Base-by-base conservation (phyloP, 345 rosid species). In the Gossypium arboreum region DNA sequence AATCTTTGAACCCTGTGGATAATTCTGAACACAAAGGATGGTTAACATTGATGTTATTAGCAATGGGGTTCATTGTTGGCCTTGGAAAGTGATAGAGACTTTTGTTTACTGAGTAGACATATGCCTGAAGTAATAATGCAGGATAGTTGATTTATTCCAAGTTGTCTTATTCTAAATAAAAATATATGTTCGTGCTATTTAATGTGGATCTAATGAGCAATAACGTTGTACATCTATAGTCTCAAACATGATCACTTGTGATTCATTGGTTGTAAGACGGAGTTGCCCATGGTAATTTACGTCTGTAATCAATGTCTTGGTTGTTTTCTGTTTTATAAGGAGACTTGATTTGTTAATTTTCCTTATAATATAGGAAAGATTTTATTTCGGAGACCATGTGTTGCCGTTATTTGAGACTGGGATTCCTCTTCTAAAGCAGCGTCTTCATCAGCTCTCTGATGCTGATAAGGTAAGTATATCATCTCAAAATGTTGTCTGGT, bases 321-420 rank as follows among this genome's bases (percentile, higher is more conserved):
- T 62, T 60, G 27, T 12, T n/a, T 17, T n/a, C 12, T 29, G 41
- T 25, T n/a, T 12, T 74, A 24, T 64, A 50, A 74, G 34, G 34
- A 16, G 7, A 12, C 20, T 57, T 66, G 15, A 67, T 12, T 48
- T 75, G 34, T 44, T 44, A 29, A 71, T 44, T 77, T 63, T 62
- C 59, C 55, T 56, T 62, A 63, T 73, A 61, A 17, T 82, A 80
- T 85, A 93, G 99, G 99, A 95, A 86, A 86, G 99, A 76, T 95
- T 95, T 85, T 93, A 95, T 79, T 95, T 95, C 75, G 96, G 93
- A 48, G 99, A 95, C 76, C 88, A 91, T 59, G 99, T 95, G 76
- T 87, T 95, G 89, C 99, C 99, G 58, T 84, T 95, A 75, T 95
- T 95, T 79, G 99, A 91, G 79, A 95, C 97, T 52, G 99, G 99